These are phyloP conservation scores for Aspergillus novofumigatus DNA, from an alignment of 2,329 filamentous ascomycete species.

Conservation along the genomic window DNA sequence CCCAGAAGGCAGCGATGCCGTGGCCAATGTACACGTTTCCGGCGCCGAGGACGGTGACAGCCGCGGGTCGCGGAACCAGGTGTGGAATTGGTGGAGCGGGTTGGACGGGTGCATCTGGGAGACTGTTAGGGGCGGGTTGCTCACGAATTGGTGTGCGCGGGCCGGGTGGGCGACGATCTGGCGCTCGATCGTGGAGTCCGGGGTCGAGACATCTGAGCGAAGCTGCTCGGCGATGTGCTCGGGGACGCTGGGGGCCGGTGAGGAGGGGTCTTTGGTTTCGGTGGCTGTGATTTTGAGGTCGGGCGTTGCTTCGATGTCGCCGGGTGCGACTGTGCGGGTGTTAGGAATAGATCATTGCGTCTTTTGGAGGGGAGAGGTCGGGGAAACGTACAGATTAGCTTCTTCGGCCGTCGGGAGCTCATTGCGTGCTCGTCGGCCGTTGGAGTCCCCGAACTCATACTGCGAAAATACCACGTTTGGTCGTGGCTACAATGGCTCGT, in stretches of 20 bases:
- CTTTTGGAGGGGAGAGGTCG: neutral
- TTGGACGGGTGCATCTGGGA: conserved; percentile 40
- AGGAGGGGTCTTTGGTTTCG: conserved; percentile 11
- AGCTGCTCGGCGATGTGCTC: conserved; percentile 17
- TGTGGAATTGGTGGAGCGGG: conserved; percentile 80
- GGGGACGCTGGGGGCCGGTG: conserved; percentile 5
- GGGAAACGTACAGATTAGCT: conserved; percentile 36
- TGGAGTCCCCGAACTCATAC: neutral
- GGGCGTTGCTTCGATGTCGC: conserved; percentile 33
- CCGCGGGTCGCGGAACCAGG: conserved; percentile 78
- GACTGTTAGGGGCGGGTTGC: conserved; percentile 39
- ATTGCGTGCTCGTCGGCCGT: conserved; percentile 7
- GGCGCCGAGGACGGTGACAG: conserved; percentile 63
- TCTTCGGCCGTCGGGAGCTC: conserved; percentile 32
- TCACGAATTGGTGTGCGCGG: conserved; percentile 41
- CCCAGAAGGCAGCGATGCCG: conserved; percentile 76
- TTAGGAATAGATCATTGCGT: conserved; percentile 6
- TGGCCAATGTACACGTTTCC: conserved; percentile 84
- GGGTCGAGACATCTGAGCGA: conserved; percentile 34
- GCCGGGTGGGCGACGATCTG: conserved; percentile 35
- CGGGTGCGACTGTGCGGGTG: conserved; percentile 35
- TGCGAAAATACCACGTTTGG: neutral
- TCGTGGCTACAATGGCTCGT: neutral
- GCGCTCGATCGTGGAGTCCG: conserved; percentile 29
- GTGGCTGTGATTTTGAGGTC: conserved; percentile 11